phyloP scores from a whole-genome alignment of 345 rosid genomes.

The Eucalyptus sp. region DNA sequence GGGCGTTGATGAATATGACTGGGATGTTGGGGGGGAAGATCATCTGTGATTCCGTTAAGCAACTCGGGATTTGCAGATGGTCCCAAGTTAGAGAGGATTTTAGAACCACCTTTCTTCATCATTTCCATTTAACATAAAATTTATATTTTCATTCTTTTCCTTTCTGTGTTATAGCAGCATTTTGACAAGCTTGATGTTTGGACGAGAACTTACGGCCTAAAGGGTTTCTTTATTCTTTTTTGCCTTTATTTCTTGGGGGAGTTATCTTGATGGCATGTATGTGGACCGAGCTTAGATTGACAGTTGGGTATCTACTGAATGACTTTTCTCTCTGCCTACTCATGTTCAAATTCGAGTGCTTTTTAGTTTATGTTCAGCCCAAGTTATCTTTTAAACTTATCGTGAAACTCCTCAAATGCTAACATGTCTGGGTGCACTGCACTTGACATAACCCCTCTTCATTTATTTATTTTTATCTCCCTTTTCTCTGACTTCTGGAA shows the following conservation, averaged over 20 bases:
- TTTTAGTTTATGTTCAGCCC: neutral
- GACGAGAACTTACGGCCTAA: neutral
- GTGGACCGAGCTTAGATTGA: rapidly evolving
- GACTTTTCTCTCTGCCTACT: neutral
- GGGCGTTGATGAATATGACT: neutral
- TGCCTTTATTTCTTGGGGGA: neutral
- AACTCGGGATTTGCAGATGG: neutral
- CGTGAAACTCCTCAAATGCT: neutral
- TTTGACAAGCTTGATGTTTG: neutral
- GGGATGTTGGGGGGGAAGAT: neutral
- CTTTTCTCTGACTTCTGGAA: neutral
- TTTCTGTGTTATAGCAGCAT: neutral
- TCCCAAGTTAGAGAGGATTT: neutral
- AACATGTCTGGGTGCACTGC: neutral
- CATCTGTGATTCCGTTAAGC: neutral
- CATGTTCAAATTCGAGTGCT: neutral
- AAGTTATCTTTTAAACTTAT: too few species aligned
- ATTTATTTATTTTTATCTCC: rapidly evolving
- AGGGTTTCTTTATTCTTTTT: neutral
- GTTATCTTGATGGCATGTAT: neutral
- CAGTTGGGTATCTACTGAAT: neutral
- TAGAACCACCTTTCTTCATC: neutral
- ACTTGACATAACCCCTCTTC: neutral
- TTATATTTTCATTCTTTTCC: too few species aligned
- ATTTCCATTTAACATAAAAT: neutral